Evolutionary conservation across 192 early-diverging fungal genomes (phyloP).

Genomic region (Coemansia sp.): DNA sequence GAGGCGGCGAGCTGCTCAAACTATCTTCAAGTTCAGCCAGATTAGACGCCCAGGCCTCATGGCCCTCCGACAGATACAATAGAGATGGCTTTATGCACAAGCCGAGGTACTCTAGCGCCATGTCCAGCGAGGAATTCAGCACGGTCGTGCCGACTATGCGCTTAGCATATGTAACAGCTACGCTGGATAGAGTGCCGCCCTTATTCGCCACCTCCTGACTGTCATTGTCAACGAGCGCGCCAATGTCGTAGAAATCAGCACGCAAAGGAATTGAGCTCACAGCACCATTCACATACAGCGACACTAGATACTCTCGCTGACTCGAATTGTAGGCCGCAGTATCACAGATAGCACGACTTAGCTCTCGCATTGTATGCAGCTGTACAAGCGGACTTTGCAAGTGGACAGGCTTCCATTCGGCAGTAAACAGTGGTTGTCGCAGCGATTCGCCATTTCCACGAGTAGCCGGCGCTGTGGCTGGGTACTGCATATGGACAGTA

Average conservation of each 20-base stretch:
- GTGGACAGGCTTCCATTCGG: neutral
- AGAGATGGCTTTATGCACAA: conserved; percentile 34
- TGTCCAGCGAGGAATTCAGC: conserved; percentile 15
- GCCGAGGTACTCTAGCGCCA: conserved; percentile 31
- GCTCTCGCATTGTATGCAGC: conserved; percentile 25
- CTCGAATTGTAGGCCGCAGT: neutral
- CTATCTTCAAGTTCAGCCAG: conserved; percentile 1
- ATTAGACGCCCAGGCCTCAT: conserved; percentile 22
- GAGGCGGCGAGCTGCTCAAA: conserved; percentile 13
- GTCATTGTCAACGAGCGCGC: conserved; percentile 31
- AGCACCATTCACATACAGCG: conserved; percentile 24
- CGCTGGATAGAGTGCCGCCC: neutral
- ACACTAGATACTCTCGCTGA: conserved; percentile 16
- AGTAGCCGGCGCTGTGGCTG: neutral
- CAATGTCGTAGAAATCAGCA: conserved; percentile 43
- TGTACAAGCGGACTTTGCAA: conserved; percentile 34
- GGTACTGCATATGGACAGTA: neutral
- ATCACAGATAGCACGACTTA: conserved; percentile 24
- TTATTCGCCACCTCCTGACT: neutral
- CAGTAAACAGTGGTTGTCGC: conserved; percentile 3
- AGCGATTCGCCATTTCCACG: neutral
- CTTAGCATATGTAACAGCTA: neutral
- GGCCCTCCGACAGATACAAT: conserved; percentile 32
- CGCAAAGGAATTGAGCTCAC: conserved; percentile 31
- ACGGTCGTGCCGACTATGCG: conserved; percentile 13